Conservation (phyloP, 2,329 filamentous ascomycete species). For the Colletotrichum sp. region DNA sequence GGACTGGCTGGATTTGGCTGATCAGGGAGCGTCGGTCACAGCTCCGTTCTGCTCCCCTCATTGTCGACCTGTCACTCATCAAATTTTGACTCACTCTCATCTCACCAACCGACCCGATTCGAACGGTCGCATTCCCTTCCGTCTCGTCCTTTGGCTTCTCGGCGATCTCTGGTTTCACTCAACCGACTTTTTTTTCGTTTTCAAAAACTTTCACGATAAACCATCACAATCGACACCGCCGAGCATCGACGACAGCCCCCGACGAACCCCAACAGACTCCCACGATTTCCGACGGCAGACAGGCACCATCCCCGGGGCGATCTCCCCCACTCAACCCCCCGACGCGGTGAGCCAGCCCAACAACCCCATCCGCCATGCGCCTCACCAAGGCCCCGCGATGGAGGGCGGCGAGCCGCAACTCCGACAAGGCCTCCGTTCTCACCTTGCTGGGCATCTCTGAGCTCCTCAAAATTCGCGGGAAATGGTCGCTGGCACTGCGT, state of each 20-base stretch:
- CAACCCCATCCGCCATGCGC: conserved; percentile 17
- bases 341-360: conserved; percentile 19
- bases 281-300: not conserved
- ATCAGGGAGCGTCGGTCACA: not conserved
- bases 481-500: conserved; percentile 15
- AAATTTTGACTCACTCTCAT: conserved; percentile 16
- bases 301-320: not conserved
- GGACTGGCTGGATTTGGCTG: conserved; percentile 6
- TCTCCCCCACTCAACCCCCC: not conserved
- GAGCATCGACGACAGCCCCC: not conserved
- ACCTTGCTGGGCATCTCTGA: conserved; percentile 16
- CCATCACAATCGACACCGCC: not conserved
- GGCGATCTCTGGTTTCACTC: not conserved
- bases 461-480: conserved; percentile 19
- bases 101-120: not conserved
- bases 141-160: not conserved
- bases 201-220: not conserved
- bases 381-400: conserved; percentile 15
- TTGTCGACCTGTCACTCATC: not conserved
- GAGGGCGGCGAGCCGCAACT: conserved; percentile 21
- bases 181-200: not conserved
- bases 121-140: not conserved
- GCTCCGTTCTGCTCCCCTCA: not conserved
- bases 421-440: conserved; percentile 18
- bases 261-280: not conserved